Evolutionary conservation across 176 grass and related monocot species (phyloP).

Genomic region (Oryza longistaminata): DNA sequence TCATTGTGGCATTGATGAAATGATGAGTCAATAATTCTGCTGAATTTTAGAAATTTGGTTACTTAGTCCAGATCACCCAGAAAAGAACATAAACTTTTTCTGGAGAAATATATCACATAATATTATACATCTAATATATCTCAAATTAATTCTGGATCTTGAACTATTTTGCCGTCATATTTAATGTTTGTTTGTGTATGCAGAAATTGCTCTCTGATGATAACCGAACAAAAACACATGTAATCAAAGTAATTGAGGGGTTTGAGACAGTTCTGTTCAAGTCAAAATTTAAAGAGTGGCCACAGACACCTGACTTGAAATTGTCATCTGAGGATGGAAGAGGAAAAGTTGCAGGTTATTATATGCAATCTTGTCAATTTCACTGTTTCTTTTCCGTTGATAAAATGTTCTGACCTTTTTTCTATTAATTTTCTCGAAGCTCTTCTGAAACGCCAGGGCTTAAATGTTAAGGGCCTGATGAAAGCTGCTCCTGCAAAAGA

Average conservation of each 20-base stretch:
- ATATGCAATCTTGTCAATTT: constrained; percentile 25
- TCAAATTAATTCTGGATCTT: not conserved
- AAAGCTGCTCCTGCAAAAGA: constrained; percentile 68
- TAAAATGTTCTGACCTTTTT: constrained; percentile 7
- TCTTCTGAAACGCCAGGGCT: constrained; percentile 91
- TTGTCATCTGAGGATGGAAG: constrained; percentile 86
- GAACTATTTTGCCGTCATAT: not conserved
- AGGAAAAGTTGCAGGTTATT: constrained; percentile 97
- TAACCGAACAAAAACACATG: constrained; percentile 54
- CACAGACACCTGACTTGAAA: constrained; percentile 78
- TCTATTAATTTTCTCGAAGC: constrained; percentile 43
- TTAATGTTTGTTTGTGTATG: constrained; percentile 26
- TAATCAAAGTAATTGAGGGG: constrained; percentile 89
- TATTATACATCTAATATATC: not conserved
- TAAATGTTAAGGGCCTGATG: constrained; percentile 93
- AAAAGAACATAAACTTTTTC: not conserved
- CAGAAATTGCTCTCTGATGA: constrained; percentile 80
- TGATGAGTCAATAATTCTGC: not conserved
- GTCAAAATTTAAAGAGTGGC: constrained; percentile 88
- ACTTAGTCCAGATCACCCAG: not conserved
- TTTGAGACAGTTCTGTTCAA: constrained; percentile 84
- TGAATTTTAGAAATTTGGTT: not conserved
- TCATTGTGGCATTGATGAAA: not conserved
- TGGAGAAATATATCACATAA: constrained; percentile 6
- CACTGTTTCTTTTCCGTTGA: not conserved